These are phyloP conservation scores for Saccharomycopsis javanensis DNA, from an alignment of 805 yeast genomes.

Conservation along the genomic window DNA sequence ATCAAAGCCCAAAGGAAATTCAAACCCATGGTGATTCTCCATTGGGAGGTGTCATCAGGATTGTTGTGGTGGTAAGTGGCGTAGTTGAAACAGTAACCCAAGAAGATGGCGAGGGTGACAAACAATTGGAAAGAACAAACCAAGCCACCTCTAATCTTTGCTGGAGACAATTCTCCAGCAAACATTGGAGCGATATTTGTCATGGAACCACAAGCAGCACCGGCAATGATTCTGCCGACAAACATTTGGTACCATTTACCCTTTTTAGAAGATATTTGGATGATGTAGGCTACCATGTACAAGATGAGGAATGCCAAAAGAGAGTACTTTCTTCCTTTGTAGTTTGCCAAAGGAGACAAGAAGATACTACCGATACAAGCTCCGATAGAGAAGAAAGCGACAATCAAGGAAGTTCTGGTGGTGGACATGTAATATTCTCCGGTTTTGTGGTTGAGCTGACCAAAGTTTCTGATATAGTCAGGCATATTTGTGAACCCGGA, in stretches of 20 bases:
- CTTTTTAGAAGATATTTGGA: slow-evolving; percentile 46
- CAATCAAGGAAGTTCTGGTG: slow-evolving; percentile 42
- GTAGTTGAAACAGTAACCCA: slow-evolving; percentile 59
- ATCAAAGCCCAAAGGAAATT: slow-evolving; percentile 32
- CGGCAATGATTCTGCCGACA: slow-evolving; percentile 55
- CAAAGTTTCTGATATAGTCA: slow-evolving; percentile 47
- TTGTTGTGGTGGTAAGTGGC: slow-evolving; percentile 38
- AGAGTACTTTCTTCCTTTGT: slow-evolving; percentile 50
- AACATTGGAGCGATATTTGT: slow-evolving; percentile 69
- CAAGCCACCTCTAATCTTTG: slow-evolving; percentile 58
- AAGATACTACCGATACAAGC: slow-evolving; percentile 66
- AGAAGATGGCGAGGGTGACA: slow-evolving; percentile 61
- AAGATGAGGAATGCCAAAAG: slow-evolving; percentile 43
- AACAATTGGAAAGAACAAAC: slow-evolving; percentile 62
- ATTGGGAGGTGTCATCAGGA: slow-evolving; percentile 46
- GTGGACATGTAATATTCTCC: slow-evolving; percentile 37
- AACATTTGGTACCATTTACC: slow-evolving; percentile 53
- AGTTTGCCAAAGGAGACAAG: slow-evolving; percentile 48
- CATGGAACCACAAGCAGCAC: slow-evolving; percentile 69
- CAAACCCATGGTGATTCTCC: slow-evolving; percentile 60
- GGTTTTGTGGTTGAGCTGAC: slow-evolving; percentile 29
- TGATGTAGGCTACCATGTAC: slow-evolving; percentile 50
- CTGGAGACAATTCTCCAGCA: slow-evolving; percentile 64
- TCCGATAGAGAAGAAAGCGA: slow-evolving; percentile 53
- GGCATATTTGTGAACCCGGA: slow-evolving; percentile 60